Evolutionary conservation across 345 rosid species (phyloP).

Genomic region (Heritiera fomes): DNA sequence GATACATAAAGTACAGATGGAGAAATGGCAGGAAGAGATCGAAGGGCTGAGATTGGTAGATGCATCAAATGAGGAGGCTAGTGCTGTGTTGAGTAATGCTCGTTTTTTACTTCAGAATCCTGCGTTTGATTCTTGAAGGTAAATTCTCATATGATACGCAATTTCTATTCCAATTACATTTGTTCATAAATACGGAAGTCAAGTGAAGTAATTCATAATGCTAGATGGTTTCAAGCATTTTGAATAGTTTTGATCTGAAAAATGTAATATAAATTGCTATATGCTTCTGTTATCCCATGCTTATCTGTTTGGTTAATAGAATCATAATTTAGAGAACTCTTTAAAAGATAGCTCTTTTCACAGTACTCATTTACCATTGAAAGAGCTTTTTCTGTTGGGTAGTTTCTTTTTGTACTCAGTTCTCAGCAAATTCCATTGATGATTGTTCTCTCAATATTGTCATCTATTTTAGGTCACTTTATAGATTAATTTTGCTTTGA

Average conservation of each 20-base stretch:
- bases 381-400: neutral
- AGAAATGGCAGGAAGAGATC: conserved; percentile 88
- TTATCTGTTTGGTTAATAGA: neutral
- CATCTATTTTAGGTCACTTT: neutral
- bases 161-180: neutral
- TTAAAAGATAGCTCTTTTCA: neutral
- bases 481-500: neutral
- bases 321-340: neutral
- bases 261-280: neutral
- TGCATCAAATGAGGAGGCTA: conserved; percentile 73
- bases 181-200: neutral
- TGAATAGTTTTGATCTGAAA: neutral
- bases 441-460: neutral
- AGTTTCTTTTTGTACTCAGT: neutral
- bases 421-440: neutral
- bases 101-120: conserved; percentile 65
- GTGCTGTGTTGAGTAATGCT: conserved; percentile 62
- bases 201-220: neutral
- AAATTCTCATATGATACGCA: neutral
- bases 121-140: conserved; percentile 10
- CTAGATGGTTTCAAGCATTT: neutral
- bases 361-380: neutral
- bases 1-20: conserved; percentile 77
- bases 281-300: neutral
- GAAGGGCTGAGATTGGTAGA: conserved; percentile 71